Percentiles rank a stretch among this genome's conserved stretches.
phyloP scores from a whole-genome alignment of 2,329 filamentous ascomycete genomes.

The Botrytis tulipae region DNA sequence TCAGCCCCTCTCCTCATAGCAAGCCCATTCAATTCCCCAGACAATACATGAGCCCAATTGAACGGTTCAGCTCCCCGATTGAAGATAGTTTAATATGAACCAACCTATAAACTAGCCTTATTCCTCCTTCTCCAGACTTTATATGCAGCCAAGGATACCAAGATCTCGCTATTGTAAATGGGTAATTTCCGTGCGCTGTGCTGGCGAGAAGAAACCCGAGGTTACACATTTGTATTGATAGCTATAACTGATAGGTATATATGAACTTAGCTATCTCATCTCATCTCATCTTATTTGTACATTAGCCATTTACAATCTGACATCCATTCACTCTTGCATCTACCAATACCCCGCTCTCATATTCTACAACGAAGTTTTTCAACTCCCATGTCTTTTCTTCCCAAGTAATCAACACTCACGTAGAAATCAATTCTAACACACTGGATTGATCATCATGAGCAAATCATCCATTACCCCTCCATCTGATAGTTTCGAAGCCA shows the following conservation, averaged over 20 bases:
- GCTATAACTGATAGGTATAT: background rate
- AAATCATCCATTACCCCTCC: background rate
- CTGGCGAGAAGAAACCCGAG: background rate
- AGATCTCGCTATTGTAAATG: background rate
- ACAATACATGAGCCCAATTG: background rate
- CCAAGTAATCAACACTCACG: background rate
- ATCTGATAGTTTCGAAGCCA: background rate
- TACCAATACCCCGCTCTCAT: background rate
- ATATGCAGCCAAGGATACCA: background rate
- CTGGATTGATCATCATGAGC: background rate
- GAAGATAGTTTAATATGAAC: background rate
- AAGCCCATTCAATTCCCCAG: background rate
- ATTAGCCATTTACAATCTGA: background rate
- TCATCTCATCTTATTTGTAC: background rate
- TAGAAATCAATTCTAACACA: background rate
- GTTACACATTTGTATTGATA: background rate
- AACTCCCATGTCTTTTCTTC: background rate
- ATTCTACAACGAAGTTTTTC: background rate
- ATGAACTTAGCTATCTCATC: background rate
- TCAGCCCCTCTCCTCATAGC: background rate
- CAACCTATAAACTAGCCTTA: background rate
- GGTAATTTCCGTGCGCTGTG: background rate
- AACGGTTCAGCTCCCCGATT: background rate
- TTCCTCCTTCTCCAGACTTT: background rate
- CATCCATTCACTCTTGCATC: background rate